Conservation (phyloP, 179 eudicot species). For the Pouteria campechiana region DNA sequence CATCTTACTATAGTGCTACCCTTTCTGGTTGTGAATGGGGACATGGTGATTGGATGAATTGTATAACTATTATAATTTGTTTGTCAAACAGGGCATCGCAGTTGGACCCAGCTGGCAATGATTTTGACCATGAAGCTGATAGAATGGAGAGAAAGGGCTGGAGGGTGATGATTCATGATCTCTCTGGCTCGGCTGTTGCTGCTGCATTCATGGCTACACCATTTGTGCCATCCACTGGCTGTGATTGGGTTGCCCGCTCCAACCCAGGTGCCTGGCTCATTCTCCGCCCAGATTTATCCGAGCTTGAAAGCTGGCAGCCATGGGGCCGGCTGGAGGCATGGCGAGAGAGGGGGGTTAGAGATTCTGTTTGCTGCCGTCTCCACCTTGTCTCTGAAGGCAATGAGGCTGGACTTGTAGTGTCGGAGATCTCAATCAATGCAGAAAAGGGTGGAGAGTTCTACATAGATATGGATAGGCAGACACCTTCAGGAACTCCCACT, state of each 20-base stretch:
- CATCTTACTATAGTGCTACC: too few species aligned
- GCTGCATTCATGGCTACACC: slow-evolving; percentile 50
- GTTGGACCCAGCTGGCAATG: slow-evolving; percentile 23
- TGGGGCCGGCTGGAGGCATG: slow-evolving; percentile 47
- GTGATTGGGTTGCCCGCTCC: slow-evolving; percentile 45
- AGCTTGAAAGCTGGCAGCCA: slow-evolving; percentile 41
- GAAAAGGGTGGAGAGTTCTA: slow-evolving; percentile 43
- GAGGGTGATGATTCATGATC: slow-evolving; percentile 45
- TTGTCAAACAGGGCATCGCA: slow-evolving; percentile 29
- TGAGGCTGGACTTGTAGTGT: slow-evolving; percentile 29
- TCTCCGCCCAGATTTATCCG: slow-evolving; percentile 25
- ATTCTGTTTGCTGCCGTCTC: slow-evolving; percentile 29
- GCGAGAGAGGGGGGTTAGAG: slow-evolving; percentile 32
- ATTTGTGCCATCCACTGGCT: slow-evolving; percentile 39
- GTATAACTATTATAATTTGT: too few species aligned
- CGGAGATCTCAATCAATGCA: slow-evolving; percentile 24
- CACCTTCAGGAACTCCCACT: slow-evolving; percentile 10
- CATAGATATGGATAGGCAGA: slow-evolving; percentile 29
- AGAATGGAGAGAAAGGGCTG: slow-evolving; percentile 41
- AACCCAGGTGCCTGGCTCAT: slow-evolving; percentile 48
- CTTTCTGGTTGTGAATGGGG: too few species aligned
- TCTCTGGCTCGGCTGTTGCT: slow-evolving; percentile 50
- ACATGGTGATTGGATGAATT: too few species aligned
- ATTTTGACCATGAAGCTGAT: slow-evolving; percentile 20
- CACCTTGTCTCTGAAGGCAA: slow-evolving; percentile 27